Evolutionary conservation across 805 yeast genomes (phyloP).

Genomic region (Candida nemodendra): DNA sequence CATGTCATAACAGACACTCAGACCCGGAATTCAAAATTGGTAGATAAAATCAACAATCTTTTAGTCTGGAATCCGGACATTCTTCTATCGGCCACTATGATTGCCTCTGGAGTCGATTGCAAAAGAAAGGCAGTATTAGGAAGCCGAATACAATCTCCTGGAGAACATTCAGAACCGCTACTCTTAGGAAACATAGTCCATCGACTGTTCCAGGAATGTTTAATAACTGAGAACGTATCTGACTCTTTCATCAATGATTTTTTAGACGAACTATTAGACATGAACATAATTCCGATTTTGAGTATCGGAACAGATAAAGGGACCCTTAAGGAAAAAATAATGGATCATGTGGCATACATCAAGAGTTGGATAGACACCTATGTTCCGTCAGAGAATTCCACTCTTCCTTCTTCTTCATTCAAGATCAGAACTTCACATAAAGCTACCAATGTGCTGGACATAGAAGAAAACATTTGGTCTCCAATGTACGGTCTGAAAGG

Average conservation of each 20-base stretch:
- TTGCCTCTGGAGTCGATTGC: slow-evolving; percentile 76
- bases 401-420: slow-evolving; percentile 2
- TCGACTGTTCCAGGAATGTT: slow-evolving; percentile 63
- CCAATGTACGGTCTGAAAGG: slow-evolving; percentile 90
- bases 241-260: slow-evolving; percentile 36
- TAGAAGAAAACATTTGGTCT: slow-evolving; percentile 91
- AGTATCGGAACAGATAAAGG: slow-evolving; percentile 51
- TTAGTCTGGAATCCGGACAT: slow-evolving; percentile 82
- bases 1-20: slow-evolving; percentile 51
- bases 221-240: slow-evolving; percentile 38
- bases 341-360: slow-evolving; percentile 50
- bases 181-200: slow-evolving; percentile 85
- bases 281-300: slow-evolving; percentile 40
- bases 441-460: slow-evolving; percentile 66
- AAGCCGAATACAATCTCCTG: slow-evolving; percentile 56
- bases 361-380: slow-evolving; percentile 51
- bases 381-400: slow-evolving; percentile 18
- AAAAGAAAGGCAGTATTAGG: slow-evolving; percentile 65
- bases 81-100: slow-evolving; percentile 74
- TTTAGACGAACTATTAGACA: slow-evolving; percentile 31
- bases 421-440: slow-evolving; percentile 40
- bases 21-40: slow-evolving; percentile 36
- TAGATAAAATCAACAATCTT: slow-evolving; percentile 59
- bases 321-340: slow-evolving; percentile 42
- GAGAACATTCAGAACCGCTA: slow-evolving; percentile 61